Conservation (phyloP, 306 rosid genomes). For the Fagus sylvatica region DNA sequence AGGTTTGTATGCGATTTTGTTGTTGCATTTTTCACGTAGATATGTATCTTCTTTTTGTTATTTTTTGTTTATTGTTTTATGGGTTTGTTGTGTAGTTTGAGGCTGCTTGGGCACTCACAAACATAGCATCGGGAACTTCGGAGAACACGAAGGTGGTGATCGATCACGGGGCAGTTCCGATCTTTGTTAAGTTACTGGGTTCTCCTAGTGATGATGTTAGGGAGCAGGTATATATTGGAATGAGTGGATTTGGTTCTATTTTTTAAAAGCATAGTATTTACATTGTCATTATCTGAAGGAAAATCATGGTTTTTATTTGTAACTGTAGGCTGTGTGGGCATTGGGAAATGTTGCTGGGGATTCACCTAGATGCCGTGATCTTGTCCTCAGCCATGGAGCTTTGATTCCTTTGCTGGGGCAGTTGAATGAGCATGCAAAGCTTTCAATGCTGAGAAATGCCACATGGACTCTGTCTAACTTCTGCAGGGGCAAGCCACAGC, state of each 20-base stretch:
- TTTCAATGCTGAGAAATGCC: constrained; percentile 92
- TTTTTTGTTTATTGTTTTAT: background rate
- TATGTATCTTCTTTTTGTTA: background rate
- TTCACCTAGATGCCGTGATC: constrained; percentile 93
- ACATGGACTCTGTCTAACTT: constrained; percentile 94
- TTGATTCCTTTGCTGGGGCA: constrained; percentile 69
- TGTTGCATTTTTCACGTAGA: background rate
- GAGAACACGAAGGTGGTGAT: constrained; percentile 90
- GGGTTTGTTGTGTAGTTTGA: constrained; percentile 57
- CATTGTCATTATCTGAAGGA: background rate
- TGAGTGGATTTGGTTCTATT: background rate
- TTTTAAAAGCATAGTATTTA: background rate
- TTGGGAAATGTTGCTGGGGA: constrained; percentile 97
- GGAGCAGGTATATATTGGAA: constrained; percentile 64
- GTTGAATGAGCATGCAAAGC: constrained; percentile 90
- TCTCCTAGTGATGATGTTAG: constrained; percentile 95
- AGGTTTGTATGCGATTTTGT: constrained; percentile 39
- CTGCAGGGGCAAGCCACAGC: constrained; percentile 96
- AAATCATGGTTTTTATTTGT: background rate
- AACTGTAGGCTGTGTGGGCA: constrained; percentile 87
- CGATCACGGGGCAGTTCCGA: constrained; percentile 91
- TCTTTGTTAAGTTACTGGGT: constrained; percentile 81
- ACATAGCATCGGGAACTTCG: constrained; percentile 92
- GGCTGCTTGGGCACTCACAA: constrained; percentile 98
- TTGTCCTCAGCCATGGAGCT: constrained; percentile 82